Conservation (phyloP, 2,329 filamentous ascomycete genomes). For the Trichoderma guizhouense region DNA sequence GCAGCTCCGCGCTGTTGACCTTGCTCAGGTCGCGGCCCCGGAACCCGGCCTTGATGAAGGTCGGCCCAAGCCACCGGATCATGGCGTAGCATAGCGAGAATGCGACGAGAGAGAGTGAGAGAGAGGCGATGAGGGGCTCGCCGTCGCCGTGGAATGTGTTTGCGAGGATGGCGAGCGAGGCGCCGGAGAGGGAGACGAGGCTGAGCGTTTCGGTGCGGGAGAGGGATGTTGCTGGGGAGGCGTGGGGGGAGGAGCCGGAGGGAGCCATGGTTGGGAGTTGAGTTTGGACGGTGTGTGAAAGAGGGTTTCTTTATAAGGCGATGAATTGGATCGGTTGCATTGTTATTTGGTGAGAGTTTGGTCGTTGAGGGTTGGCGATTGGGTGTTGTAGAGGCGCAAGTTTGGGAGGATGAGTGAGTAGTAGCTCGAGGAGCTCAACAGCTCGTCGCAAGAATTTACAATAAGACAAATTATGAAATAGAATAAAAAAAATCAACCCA, state of each 20-base stretch:
- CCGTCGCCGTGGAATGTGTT: slow-evolving; percentile 84
- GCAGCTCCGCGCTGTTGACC: slow-evolving; percentile 67
- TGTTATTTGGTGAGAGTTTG: background rate
- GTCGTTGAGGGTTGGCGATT: background rate
- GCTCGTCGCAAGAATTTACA: background rate
- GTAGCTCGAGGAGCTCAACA: background rate
- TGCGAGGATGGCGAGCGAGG: slow-evolving; percentile 68
- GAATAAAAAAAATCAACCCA: background rate
- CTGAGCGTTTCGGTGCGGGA: slow-evolving; percentile 51
- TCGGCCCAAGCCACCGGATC: slow-evolving; percentile 88
- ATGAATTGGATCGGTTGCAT: background rate
- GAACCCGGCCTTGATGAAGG: slow-evolving; percentile 83
- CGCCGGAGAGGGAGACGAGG: slow-evolving; percentile 61
- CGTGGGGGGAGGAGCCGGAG: slow-evolving; percentile 27
- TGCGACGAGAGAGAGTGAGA: slow-evolving; percentile 80
- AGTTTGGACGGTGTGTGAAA: background rate
- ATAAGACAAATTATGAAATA: background rate
- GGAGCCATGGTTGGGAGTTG: background rate
- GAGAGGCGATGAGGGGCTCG: slow-evolving; percentile 81
- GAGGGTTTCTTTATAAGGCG: background rate
- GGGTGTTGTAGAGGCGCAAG: background rate
- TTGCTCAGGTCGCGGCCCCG: slow-evolving; percentile 87
- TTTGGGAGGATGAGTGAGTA: background rate
- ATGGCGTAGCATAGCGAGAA: slow-evolving; percentile 80
- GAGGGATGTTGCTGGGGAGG: slow-evolving; percentile 38